A percentile compares a stretch with the other conserved stretches of the same genome.
phyloP scores from a whole-genome alignment of 768 basidiomycete species.

The Tylopilus balloui region DNA sequence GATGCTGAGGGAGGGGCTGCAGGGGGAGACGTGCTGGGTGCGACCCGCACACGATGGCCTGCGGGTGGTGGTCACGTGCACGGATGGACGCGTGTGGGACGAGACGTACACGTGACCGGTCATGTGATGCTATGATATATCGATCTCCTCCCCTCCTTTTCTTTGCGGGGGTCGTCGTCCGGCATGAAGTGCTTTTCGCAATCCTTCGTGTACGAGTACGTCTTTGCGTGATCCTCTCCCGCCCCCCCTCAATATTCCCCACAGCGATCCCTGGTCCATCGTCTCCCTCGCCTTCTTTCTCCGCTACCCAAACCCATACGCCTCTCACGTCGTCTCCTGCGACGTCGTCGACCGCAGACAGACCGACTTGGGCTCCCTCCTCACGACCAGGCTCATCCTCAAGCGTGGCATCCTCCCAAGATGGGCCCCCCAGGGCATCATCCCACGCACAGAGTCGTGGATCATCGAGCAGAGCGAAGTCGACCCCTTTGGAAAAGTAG shows the following conservation, averaged over 20 bases:
- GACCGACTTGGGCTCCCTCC: conserved; percentile 66
- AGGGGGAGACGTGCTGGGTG: conserved; percentile 50
- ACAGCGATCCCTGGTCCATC: conserved; percentile 89
- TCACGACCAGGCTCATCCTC: conserved; percentile 87
- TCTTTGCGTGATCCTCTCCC: neutral
- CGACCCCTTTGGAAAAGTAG: conserved; percentile 72
- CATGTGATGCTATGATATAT: neutral
- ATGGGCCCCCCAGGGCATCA: conserved; percentile 84
- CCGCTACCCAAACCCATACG: conserved; percentile 94
- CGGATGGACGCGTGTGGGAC: conserved; percentile 43
- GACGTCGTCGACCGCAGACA: conserved; percentile 86
- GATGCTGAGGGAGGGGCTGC: conserved; percentile 44
- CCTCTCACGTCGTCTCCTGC: conserved; percentile 89
- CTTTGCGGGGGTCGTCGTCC: conserved; percentile 38
- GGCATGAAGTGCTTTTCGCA: conserved; percentile 53
- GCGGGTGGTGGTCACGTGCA: conserved; percentile 45
- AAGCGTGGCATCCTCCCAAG: conserved; percentile 88
- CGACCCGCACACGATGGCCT: conserved; percentile 77
- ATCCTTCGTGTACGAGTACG: conserved; percentile 55
- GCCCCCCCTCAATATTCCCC: neutral
- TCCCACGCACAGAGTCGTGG: conserved; percentile 87
- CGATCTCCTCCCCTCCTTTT: neutral
- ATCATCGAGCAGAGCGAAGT: conserved; percentile 94
- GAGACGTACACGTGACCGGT: conserved; percentile 40
- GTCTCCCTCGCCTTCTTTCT: conserved; percentile 92